A percentile compares a stretch with the other conserved stretches of the same genome.
Conservation (phyloP, 805 yeast species). For the Cyberlindnera xylosilytica region DNA sequence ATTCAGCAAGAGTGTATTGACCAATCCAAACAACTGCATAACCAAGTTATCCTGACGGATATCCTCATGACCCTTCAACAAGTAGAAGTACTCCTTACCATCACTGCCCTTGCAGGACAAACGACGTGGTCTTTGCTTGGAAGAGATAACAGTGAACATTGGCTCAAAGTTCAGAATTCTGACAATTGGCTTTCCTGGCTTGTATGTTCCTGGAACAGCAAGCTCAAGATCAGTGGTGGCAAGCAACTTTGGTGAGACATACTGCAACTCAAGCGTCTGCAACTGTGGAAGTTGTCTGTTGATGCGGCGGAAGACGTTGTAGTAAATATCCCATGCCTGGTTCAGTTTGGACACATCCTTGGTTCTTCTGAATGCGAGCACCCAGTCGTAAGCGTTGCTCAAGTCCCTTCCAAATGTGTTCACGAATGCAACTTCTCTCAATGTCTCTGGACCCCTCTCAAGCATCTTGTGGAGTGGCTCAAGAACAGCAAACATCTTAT, state of each 20-base stretch:
- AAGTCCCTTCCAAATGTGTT: constrained; percentile 92
- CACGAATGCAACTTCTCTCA: constrained; percentile 88
- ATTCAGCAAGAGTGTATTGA: constrained; percentile 80
- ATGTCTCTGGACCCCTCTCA: constrained; percentile 84
- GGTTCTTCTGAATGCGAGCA: constrained; percentile 76
- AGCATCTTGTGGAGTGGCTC: constrained; percentile 87
- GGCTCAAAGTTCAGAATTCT: constrained; percentile 77
- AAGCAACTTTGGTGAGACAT: constrained; percentile 86
- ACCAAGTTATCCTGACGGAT: constrained; percentile 95
- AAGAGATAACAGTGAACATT: constrained; percentile 79
- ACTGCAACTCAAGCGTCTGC: constrained; percentile 82
- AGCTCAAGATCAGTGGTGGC: constrained; percentile 76
- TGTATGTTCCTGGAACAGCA: constrained; percentile 93
- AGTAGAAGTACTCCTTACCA: constrained; percentile 83
- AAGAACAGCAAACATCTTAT: constrained; percentile 87
- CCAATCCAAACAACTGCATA: constrained; percentile 96
- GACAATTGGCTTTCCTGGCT: constrained; percentile 76
- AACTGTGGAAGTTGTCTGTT: constrained; percentile 86
- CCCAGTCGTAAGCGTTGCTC: constrained; percentile 92
- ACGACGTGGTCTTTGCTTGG: constrained; percentile 94
- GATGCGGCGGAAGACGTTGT: constrained; percentile 88
- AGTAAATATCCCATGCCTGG: constrained; percentile 98
- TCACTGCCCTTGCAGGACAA: constrained; percentile 80
- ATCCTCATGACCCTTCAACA: constrained; percentile 95
- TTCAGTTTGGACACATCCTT: constrained; percentile 85